phyloP scores from a whole-genome alignment of 2,329 filamentous ascomycete genomes.

The Purpureocillium takamizusanense region DNA sequence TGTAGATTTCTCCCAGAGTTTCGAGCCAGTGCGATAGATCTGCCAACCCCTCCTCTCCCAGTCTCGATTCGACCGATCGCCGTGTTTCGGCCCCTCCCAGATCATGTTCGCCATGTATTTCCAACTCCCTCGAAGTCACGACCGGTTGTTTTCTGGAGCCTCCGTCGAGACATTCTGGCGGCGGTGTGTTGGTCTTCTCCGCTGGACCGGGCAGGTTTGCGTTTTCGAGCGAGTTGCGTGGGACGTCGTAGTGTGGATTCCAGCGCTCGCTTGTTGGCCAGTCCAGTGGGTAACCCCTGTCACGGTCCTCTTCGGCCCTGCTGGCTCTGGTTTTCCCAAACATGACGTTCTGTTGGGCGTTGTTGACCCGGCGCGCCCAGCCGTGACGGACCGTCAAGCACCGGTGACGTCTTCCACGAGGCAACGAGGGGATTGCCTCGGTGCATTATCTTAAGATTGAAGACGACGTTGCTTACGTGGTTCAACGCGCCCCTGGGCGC shows the following conservation, averaged over 20 bases:
- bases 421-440: too few relatives aligned
- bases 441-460: too few relatives aligned
- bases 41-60: constrained; percentile 11
- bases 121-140: too few relatives aligned
- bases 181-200: neutral
- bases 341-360: neutral
- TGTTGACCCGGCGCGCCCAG: too few relatives aligned
- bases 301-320: neutral
- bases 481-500: too few relatives aligned
- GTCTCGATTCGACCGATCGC: too few relatives aligned
- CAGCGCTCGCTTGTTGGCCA: constrained; percentile 14
- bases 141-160: neutral
- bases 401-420: too few relatives aligned
- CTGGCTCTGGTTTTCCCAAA: neutral
- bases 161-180: neutral
- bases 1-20: constrained; percentile 18
- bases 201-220: neutral
- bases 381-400: too few relatives aligned
- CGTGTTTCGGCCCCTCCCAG: too few relatives aligned
- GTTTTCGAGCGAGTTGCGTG: constrained; percentile 10
- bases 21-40: constrained; percentile 18
- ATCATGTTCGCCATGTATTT: too few relatives aligned
- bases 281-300: constrained; percentile 9
- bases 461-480: too few relatives aligned
- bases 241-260: constrained; percentile 16